Conservation (phyloP, 768 basidiomycete genomes). For the Macrocybe gigantea region DNA sequence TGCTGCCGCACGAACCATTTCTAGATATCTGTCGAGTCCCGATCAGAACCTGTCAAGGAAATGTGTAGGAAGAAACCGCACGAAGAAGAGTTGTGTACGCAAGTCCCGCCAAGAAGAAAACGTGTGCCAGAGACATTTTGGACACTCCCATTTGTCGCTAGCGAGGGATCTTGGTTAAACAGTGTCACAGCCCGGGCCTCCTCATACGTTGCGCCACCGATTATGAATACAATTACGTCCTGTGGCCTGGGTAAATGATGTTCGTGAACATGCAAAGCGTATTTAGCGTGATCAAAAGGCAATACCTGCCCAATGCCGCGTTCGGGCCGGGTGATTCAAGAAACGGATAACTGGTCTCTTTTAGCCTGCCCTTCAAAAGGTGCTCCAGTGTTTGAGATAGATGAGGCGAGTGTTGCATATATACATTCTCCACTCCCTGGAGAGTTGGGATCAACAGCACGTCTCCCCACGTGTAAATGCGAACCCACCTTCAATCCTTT, state of each 20-base stretch:
- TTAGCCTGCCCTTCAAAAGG: slow-evolving; percentile 78
- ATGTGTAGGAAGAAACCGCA: slow-evolving; percentile 26
- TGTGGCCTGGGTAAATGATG: slow-evolving; percentile 58
- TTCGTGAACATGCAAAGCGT: background rate
- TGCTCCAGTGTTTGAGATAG: slow-evolving; percentile 89
- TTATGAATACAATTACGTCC: slow-evolving; percentile 94
- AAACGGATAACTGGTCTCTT: slow-evolving; percentile 89
- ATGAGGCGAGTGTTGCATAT: slow-evolving; percentile 95
- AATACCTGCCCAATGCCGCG: slow-evolving; percentile 65
- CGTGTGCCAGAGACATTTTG: slow-evolving; percentile 59
- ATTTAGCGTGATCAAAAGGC: background rate
- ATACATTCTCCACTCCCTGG: slow-evolving; percentile 97
- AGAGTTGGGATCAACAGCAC: background rate
- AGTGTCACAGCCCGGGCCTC: slow-evolving; percentile 83
- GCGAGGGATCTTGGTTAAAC: slow-evolving; percentile 75
- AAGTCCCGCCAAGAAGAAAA: slow-evolving; percentile 88
- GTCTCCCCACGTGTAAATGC: background rate
- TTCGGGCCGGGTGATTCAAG: slow-evolving; percentile 60
- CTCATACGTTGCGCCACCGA: slow-evolving; percentile 95
- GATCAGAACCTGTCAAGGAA: slow-evolving; percentile 6
- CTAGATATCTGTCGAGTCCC: slow-evolving; percentile 57
- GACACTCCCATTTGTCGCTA: slow-evolving; percentile 39
- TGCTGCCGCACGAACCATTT: slow-evolving; percentile 80
- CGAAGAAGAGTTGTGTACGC: slow-evolving; percentile 92
- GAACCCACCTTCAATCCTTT: slow-evolving; percentile 82